Percentiles rank a stretch among this genome's conserved stretches.
Evolutionary conservation across 73 alveolate genomes (phyloP).

Genomic region (Symbiodinium natans): DNA sequence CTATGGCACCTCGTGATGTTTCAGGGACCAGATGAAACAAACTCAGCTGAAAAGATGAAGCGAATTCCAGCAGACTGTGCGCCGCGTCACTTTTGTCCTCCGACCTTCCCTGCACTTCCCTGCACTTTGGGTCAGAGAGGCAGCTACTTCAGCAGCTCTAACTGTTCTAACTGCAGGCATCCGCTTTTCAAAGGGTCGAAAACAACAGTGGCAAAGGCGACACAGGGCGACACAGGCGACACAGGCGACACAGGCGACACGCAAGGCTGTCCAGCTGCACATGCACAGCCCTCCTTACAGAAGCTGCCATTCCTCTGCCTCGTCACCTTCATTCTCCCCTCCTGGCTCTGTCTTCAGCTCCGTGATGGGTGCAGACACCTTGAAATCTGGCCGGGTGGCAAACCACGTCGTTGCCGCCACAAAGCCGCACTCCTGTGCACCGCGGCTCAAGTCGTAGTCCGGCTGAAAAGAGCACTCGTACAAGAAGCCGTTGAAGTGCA

Average conservation of each 20-base stretch:
- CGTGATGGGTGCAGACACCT: slow-evolving; percentile 56
- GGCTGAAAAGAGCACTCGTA: slow-evolving; percentile 83
- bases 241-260: too few species aligned
- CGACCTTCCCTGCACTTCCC: neutral
- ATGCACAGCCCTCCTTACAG: neutral
- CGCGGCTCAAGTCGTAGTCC: slow-evolving; percentile 54
- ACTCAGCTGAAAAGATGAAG: neutral
- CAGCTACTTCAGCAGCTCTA: neutral
- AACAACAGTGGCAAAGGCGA: neutral
- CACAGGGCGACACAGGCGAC: too few species aligned
- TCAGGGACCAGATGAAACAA: neutral
- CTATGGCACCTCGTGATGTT: neutral
- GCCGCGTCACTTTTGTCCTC: neutral
- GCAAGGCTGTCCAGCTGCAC: slow-evolving; percentile 10
- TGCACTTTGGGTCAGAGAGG: slow-evolving; percentile 23
- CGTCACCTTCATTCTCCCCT: slow-evolving; percentile 60
- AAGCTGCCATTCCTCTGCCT: slow-evolving; percentile 72
- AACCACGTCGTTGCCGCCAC: slow-evolving; percentile 85
- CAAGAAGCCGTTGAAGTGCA: slow-evolving; percentile 90
- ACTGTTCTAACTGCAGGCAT: too few species aligned
- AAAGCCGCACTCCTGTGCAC: slow-evolving; percentile 67
- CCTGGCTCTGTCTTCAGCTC: slow-evolving; percentile 83
- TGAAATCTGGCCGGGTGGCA: slow-evolving; percentile 86
- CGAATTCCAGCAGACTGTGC: neutral
- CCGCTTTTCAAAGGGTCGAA: neutral